Percentiles rank a stretch among this genome's conserved stretches.
Evolutionary conservation across 1,284 basidiomycete species (phyloP).

Genomic region (Leccinum subrobustum): DNA sequence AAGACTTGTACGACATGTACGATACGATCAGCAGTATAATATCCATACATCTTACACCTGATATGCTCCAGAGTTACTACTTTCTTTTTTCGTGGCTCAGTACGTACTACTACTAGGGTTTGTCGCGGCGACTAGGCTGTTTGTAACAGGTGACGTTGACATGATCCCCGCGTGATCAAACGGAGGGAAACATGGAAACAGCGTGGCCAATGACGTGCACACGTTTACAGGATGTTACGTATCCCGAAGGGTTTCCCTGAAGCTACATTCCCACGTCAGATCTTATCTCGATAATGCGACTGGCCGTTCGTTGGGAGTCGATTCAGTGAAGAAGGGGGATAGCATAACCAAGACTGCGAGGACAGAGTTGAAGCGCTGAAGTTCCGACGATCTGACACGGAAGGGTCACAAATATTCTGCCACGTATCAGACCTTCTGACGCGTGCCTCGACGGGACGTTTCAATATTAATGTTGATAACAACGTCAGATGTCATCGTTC

Average conservation of each 20-base stretch:
- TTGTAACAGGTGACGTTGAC: conserved; percentile 16
- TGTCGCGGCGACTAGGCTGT: neutral
- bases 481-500: neutral
- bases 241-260: neutral
- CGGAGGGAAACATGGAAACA: conserved; percentile 3
- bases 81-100: neutral
- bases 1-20: conserved; percentile 31
- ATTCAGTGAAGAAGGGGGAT: neutral
- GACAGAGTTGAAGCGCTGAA: neutral
- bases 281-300: neutral
- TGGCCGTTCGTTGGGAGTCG: neutral
- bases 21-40: conserved; percentile 33
- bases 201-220: conserved; percentile 6
- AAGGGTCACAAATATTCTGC: neutral
- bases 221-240: neutral
- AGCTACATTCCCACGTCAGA: neutral
- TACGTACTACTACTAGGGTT: neutral
- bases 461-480: neutral
- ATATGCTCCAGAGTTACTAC: conserved; percentile 4
- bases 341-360: neutral
- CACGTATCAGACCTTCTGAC: neutral
- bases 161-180: conserved; percentile 6
- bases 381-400: neutral
- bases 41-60: conserved; percentile 20
- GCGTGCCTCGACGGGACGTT: neutral